A percentile compares a stretch with the other conserved stretches of the same genome.
phyloP scores from a whole-genome alignment of 495 filamentous ascomycete genomes.

The Chaetomium cochliodes region DNA sequence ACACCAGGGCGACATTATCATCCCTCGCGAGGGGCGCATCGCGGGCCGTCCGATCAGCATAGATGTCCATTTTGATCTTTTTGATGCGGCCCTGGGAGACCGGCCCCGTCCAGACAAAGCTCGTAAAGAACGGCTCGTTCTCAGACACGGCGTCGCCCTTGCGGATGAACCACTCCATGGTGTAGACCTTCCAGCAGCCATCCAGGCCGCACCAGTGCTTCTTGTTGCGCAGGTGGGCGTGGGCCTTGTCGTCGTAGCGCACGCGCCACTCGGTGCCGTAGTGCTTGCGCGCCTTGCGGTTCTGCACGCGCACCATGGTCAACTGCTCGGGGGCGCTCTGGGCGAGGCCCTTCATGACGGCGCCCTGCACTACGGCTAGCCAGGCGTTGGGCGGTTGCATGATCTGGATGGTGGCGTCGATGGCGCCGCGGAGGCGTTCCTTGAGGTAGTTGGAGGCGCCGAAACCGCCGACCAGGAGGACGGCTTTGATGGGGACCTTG shows the following conservation, averaged over 20 bases:
- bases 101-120: constrained; percentile 26
- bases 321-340: constrained; percentile 36
- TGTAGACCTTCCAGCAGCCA: constrained; percentile 30
- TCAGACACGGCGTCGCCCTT: constrained; percentile 35
- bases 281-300: constrained; percentile 52
- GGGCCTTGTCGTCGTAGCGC: constrained; percentile 38
- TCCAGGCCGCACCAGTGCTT: constrained; percentile 27
- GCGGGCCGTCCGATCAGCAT: constrained; percentile 28
- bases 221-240: constrained; percentile 31
- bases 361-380: constrained; percentile 47
- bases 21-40: constrained; percentile 30
- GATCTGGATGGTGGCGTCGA: constrained; percentile 44
- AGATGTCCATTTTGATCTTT: constrained; percentile 30
- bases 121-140: constrained; percentile 31
- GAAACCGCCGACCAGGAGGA: constrained; percentile 71
- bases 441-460: constrained; percentile 67
- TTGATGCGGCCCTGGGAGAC: constrained; percentile 31
- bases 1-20: constrained; percentile 30
- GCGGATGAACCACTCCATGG: constrained; percentile 39
- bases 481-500: constrained; percentile 47
- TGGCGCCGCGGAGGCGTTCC: constrained; percentile 49
- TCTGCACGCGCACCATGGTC: constrained; percentile 43
- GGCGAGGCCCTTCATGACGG: constrained; percentile 48
- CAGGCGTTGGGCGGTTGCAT: constrained; percentile 63
- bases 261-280: constrained; percentile 42